Evolutionary conservation across 495 filamentous ascomycete species (phyloP).

Genomic region (Amphirosellinia nigrospora): DNA sequence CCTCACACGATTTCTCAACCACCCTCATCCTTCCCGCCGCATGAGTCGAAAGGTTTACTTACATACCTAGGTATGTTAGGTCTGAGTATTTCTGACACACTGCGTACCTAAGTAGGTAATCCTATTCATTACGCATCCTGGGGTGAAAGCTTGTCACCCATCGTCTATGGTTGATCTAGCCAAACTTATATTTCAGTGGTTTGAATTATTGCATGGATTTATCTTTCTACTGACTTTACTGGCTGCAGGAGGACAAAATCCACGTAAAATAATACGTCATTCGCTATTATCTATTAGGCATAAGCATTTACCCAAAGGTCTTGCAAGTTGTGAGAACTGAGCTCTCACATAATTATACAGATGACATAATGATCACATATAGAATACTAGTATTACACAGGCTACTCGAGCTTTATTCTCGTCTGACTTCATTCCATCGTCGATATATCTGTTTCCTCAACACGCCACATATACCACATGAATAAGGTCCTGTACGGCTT

Average conservation of each 20-base stretch:
- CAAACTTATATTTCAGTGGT: neutral
- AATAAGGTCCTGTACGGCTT: conserved; percentile 76
- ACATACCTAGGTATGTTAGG: neutral
- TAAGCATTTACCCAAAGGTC: too few species aligned
- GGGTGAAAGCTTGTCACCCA: neutral
- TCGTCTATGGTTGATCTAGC: neutral
- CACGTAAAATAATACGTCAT: neutral
- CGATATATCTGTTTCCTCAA: conserved; percentile 76
- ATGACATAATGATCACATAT: neutral
- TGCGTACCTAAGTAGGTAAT: neutral
- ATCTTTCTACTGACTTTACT: neutral
- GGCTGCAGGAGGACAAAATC: neutral
- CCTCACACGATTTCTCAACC: neutral
- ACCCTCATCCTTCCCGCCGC: neutral
- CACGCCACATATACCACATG: conserved; percentile 69
- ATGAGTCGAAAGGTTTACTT: neutral
- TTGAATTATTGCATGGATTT: neutral
- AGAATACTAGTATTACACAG: neutral
- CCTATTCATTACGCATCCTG: neutral
- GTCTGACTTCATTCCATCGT: conserved; percentile 55
- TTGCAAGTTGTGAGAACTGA: neutral
- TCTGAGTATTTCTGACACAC: neutral
- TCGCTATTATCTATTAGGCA: neutral
- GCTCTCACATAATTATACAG: neutral
- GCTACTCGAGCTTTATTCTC: neutral